Base-by-base conservation (phyloP, 140 eudicot species). In the Bidens hawaiensis region DNA sequence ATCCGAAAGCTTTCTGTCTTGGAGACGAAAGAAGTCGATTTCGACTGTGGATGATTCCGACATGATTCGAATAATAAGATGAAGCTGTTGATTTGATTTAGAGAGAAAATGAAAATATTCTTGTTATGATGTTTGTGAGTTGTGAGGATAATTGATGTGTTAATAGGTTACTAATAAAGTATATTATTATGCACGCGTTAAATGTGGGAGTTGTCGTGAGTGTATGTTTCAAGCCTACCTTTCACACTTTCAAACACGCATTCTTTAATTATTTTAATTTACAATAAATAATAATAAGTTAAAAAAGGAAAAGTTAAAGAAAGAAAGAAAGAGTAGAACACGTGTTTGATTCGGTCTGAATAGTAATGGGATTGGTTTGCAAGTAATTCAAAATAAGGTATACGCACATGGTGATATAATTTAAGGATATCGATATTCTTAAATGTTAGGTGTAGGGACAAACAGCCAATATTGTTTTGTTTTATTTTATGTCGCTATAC, bases 11-110 rank as follows among this genome's bases (percentile, higher is more conserved):
- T 59, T 79, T 43, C n/a, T n/a, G 16, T 42, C 71, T 12, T 56
- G 42, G 36, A 52, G 74, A 13, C 70, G 67, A 24, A 76, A 76
- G 61, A 80, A 76, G 59, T 80, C 82, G 60, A 75, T 62, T 58
- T 78, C 77, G 18, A 74, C 58, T 4, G 83, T 60, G 0, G 79
- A 45, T 36, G 79, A 58, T 50, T 42, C 69, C 1, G 74, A 69
- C 84, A 79, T 79, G 53, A 70, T n/a, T n/a, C 5, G 24, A 4
- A 1, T 0, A 34, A 69, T 16, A 0, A 3, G n/a, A 17, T 27
- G 48, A 30, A 17, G 6, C 24, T 31, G 1, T 4, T 59, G 41
- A 30, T 23, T 15, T 47, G 60, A 45, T 58, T 4, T 0, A n/a
- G 65, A 43, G 9, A 58, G 46, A 42, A 45, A 19, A 6, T 41